phyloP scores from a whole-genome alignment of 345 rosid genomes.

The Lepidium aucheri region DNA sequence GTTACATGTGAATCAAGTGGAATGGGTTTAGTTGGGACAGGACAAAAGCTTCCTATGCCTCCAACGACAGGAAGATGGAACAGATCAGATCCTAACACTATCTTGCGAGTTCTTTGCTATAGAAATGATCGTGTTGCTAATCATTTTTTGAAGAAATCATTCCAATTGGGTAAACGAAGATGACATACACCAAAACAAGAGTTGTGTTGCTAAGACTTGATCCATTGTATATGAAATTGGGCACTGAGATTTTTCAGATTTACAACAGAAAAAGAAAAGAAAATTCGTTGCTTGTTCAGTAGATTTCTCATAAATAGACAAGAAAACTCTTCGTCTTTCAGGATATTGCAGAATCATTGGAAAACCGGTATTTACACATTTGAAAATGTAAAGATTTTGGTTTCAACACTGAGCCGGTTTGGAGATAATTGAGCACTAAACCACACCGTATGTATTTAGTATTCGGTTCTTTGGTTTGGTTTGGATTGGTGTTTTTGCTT shows the following conservation, averaged over 20 bases:
- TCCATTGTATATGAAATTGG: background rate
- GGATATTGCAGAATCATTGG: too few relatives aligned
- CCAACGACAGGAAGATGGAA: slow-evolving; percentile 77
- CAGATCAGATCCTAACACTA: slow-evolving; percentile 75
- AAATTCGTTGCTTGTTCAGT: background rate
- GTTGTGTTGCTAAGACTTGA: background rate
- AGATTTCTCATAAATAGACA: background rate
- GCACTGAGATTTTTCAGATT: background rate
- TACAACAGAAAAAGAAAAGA: background rate
- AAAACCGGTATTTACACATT: too few relatives aligned
- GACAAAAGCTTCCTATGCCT: slow-evolving; percentile 67
- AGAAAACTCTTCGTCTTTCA: background rate
- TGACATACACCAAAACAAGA: slow-evolving; percentile 4
- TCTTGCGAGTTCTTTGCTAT: slow-evolving; percentile 61
- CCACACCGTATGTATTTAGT: too few relatives aligned
- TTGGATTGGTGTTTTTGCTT: too few relatives aligned
- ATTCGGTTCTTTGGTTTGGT: too few relatives aligned
- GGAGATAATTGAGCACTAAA: too few relatives aligned
- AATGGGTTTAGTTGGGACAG: slow-evolving; percentile 29
- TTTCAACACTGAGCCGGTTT: too few relatives aligned
- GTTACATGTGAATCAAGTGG: slow-evolving; percentile 54
- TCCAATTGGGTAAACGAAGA: slow-evolving; percentile 63
- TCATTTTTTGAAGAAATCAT: slow-evolving; percentile 59
- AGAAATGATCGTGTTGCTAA: slow-evolving; percentile 62
- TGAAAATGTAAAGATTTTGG: too few relatives aligned